Evolutionary conservation across 306 rosid species (phyloP).

Genomic region (Echinosophora koreensis): DNA sequence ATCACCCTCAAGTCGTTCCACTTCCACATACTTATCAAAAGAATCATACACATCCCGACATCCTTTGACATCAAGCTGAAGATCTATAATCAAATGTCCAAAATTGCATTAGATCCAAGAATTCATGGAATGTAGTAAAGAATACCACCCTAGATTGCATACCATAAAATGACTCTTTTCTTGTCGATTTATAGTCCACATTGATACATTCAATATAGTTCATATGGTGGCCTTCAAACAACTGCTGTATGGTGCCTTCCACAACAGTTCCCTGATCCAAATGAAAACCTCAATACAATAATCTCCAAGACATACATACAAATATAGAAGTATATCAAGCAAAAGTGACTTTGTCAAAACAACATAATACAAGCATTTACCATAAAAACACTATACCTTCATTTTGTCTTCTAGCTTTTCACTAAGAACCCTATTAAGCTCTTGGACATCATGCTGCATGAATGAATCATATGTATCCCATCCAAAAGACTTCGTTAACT

Average conservation of each 20-base stretch:
- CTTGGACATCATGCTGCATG: constrained; percentile 99
- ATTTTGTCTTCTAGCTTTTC: constrained; percentile 97
- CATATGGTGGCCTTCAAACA: constrained; percentile 99
- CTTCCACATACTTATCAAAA: constrained; percentile 94
- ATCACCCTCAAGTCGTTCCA: constrained; percentile 92
- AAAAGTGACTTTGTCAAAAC: constrained; percentile 32
- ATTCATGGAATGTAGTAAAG: constrained; percentile 11
- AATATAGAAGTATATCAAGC: constrained; percentile 36
- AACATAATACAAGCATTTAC: background rate
- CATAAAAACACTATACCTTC: constrained; percentile 71
- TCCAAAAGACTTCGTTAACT: constrained; percentile 93
- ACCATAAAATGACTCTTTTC: constrained; percentile 98
- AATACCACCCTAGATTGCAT: constrained; percentile 44
- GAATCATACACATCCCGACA: constrained; percentile 94
- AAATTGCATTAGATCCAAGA: constrained; percentile 32
- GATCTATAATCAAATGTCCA: constrained; percentile 61
- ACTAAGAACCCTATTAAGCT: constrained; percentile 91
- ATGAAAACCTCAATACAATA: constrained; percentile 36
- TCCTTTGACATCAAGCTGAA: constrained; percentile 97
- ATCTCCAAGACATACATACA: constrained; percentile 42
- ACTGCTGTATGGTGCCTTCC: constrained; percentile 92
- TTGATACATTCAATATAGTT: constrained; percentile 92
- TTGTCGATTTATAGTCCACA: constrained; percentile 90
- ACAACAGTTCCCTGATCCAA: constrained; percentile 90
- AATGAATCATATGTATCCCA: constrained; percentile 97